Evolutionary conservation across 1,139 yeast species (phyloP), one percentile per base, ranked within the genome.

Genomic region (Eremothecium cymbalariae): DNA sequence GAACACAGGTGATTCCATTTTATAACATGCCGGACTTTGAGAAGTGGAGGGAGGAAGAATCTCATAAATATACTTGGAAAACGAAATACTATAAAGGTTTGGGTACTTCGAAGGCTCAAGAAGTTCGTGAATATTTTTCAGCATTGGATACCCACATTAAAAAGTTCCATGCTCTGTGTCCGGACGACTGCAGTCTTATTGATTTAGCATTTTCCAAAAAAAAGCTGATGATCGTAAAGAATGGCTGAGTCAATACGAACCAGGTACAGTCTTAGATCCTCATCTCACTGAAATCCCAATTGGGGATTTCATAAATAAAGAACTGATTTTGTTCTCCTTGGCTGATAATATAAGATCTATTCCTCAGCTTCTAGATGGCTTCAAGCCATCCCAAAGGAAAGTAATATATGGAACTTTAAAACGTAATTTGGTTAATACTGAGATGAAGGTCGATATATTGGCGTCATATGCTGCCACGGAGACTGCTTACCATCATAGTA

Each of bases 31-130:
- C 96, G 2, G 97, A 93, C 54, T 93, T 85, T 56, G 97, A 90
- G 55, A 59, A 68, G 8, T 93, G 98, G 98, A 74, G 96, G 62
- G 93, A 79, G 33, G 72, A 74, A 4, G 94, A 81, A 46, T 94
- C 96, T 27, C 64, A 64, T 23, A 68, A 65, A 8, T 77, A 78
- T 50, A 75, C 88, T 18, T 93, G 96, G 94, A 74, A 80, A 34
- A 94, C 84, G 49, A 93, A 93, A 70, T 93, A 93, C 65, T 90
- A 84, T 65, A 93, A 93, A 69, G 99, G 99, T 73, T 72, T 93
- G 68, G 99, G 98, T 74, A 86, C 98, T 6, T 88, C 97, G 1
- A 70, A 77, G 1, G 65, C 63, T 36, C 67, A 64, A 23, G 99
- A 90, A 62, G 86, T 85, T 41, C 75, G 94, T 47, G 94, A 84